Base-by-base conservation (phyloP, 371 early-diverging fungal species). In the Mucor saturninus region DNA sequence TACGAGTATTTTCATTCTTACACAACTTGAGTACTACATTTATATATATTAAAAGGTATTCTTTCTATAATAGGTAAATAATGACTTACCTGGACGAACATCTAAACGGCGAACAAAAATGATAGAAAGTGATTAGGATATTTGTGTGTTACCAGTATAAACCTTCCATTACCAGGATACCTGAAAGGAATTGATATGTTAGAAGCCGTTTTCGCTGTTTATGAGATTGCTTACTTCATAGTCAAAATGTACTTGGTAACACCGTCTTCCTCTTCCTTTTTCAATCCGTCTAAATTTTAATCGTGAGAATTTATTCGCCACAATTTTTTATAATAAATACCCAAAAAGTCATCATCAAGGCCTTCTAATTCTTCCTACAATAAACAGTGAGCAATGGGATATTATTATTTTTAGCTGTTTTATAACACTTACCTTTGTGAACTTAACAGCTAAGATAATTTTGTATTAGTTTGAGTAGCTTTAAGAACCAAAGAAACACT, bases 361-460 rank as follows among this genome's bases (percentile, higher is more conserved):
- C 94, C 94, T 26, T 87, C 89, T 29, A 94, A 77, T 61, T 94
- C 92, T 38, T 89, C 86, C 67, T 78, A 67, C 51, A 79, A 79
- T 30, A 0, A 10, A 31, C 13, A 21, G 0, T 48, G 26, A 10
- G 43, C 4, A 43, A 14, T n/a, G 15, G 11, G 28, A 60, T 7
- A 49, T 11, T 11, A 39, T 40, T 15, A 2, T 15, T 14, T 21
- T n/a, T 11, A 49, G 28, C 11, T 48, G 13, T 31, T 43, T 7
- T 48, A 45, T 28, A 2, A 4, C 31, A 50, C 29, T 59, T 67
- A 74, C 79, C 76, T 77, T 79, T 48, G 77, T 73, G 51, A 82
- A 82, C 39, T 65, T 68, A 57, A 81, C 59, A 51, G 80, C 80
- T 80, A 58, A 14, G 52, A 9, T 57, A 26, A 39, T 9, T 43